Conservation (phyloP, 208 protist species). For the Porcisia hertigi region DNA sequence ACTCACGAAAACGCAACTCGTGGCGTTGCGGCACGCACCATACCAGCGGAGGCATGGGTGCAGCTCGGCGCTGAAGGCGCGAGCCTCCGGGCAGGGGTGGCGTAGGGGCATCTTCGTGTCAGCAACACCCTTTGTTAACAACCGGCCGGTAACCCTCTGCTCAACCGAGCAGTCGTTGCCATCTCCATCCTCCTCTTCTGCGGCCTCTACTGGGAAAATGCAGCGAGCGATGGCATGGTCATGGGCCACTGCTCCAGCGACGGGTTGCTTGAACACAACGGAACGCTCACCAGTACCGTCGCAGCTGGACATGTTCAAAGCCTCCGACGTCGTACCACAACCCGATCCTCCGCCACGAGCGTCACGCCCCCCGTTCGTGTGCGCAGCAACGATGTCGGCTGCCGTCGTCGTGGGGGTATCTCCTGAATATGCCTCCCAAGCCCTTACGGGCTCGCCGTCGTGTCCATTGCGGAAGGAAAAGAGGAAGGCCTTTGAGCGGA, state of each 20-base stretch:
- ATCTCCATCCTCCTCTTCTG: conserved; percentile 11
- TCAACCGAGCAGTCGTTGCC: neutral
- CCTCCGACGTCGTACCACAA: neutral
- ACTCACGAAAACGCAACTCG: conserved; percentile 55
- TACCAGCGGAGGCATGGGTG: conserved; percentile 82
- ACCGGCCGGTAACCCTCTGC: neutral
- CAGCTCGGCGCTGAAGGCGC: conserved; percentile 39
- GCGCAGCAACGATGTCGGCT: neutral
- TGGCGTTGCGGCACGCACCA: conserved; percentile 68
- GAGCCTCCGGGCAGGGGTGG: conserved; percentile 27
- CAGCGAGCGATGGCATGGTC: conserved; percentile 24
- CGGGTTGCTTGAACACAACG: neutral
- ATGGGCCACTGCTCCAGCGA: neutral
- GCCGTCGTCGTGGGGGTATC: neutral
- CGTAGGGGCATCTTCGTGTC: neutral
- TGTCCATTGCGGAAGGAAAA: conserved; percentile 53
- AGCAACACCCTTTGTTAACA: neutral
- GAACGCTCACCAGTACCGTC: neutral
- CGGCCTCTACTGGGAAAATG: conserved; percentile 21
- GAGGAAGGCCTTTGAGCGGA: conserved; percentile 67
- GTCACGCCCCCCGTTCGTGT: neutral
- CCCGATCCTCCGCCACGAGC: neutral
- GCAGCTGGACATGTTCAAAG: neutral
- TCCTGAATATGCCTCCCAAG: neutral
- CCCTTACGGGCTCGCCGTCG: neutral